These are phyloP conservation scores for Raffaelea deltoideospora DNA, from an alignment of 2,329 filamentous ascomycete genomes.

Conservation along the genomic window DNA sequence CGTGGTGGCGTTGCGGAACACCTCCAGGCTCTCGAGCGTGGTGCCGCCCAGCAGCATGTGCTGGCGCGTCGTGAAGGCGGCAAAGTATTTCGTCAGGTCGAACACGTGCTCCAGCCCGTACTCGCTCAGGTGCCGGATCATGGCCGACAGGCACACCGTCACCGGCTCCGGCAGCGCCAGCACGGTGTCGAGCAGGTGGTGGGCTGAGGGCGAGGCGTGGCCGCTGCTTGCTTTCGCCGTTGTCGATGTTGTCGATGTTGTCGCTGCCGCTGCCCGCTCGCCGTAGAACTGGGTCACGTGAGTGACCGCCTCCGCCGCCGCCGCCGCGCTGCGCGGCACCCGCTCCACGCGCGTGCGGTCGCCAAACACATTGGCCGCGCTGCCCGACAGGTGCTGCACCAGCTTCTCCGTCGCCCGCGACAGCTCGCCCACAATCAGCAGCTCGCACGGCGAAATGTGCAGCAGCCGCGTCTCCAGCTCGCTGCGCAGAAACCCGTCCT, in stretches of 20 bases:
- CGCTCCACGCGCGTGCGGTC: constrained; percentile 79
- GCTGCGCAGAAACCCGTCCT: constrained; percentile 93
- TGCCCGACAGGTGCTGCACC: constrained; percentile 75
- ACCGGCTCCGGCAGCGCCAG: constrained; percentile 72
- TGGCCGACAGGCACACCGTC: constrained; percentile 83
- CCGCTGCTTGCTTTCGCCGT: constrained; percentile 27
- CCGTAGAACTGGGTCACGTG: constrained; percentile 92
- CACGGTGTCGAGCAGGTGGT: constrained; percentile 67
- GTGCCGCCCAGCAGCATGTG: constrained; percentile 97
- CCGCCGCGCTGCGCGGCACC: constrained; percentile 60
- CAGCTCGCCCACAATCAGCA: constrained; percentile 80
- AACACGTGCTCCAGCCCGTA: constrained; percentile 94
- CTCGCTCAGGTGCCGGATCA: constrained; percentile 86
- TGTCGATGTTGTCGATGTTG: neutral
- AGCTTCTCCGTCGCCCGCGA: constrained; percentile 88
- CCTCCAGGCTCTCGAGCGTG: constrained; percentile 81
- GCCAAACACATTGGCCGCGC: constrained; percentile 81
- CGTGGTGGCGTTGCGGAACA: constrained; percentile 91
- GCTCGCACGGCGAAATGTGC: constrained; percentile 91
- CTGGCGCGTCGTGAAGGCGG: constrained; percentile 82
- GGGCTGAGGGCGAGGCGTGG: constrained; percentile 42
- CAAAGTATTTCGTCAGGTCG: constrained; percentile 90
- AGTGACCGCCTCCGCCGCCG: constrained; percentile 70
- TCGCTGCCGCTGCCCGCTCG: constrained; percentile 49
- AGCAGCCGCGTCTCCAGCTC: constrained; percentile 92